Evolutionary conservation across 305 asterid species (phyloP).

Genomic region (Nicotiana rustica): DNA sequence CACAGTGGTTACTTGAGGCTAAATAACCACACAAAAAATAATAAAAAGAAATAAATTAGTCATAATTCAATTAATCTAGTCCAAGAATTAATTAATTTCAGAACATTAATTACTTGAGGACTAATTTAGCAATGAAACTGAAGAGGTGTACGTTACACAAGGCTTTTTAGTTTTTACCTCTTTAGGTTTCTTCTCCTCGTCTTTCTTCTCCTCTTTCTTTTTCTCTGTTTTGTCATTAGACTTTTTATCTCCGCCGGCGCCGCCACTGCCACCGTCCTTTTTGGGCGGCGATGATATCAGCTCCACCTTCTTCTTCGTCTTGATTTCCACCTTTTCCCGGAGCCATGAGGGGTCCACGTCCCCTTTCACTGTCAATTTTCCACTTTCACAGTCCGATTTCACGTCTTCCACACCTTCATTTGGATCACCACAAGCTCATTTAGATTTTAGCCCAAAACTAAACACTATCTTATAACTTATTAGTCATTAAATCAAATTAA

Average conservation of each 20-base stretch:
- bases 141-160: not conserved
- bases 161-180: conserved; percentile 43
- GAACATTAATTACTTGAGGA: not conserved
- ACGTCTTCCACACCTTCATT: conserved; percentile 69
- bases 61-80: conserved; percentile 13
- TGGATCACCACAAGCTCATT: not conserved
- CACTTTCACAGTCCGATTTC: conserved; percentile 56
- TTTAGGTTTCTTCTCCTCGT: conserved; percentile 50
- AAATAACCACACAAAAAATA: conserved; percentile 31
- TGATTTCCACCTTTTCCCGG: conserved; percentile 61
- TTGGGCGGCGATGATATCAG: conserved; percentile 68
- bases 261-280: conserved; percentile 14
- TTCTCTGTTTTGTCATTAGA: conserved; percentile 43
- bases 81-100: not conserved
- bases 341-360: conserved; percentile 70
- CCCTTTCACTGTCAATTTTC: conserved; percentile 70
- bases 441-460: not conserved
- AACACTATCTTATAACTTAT: not conserved
- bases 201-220: conserved; percentile 14
- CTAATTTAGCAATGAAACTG: not conserved
- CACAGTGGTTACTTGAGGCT: conserved; percentile 55
- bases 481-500: not conserved
- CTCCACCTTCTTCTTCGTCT: conserved; percentile 72
- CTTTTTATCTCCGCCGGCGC: conserved; percentile 53
- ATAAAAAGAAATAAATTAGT: not conserved